Evolutionary conservation across 331 rosid species (phyloP).

Genomic region (Acacia pycnantha): DNA sequence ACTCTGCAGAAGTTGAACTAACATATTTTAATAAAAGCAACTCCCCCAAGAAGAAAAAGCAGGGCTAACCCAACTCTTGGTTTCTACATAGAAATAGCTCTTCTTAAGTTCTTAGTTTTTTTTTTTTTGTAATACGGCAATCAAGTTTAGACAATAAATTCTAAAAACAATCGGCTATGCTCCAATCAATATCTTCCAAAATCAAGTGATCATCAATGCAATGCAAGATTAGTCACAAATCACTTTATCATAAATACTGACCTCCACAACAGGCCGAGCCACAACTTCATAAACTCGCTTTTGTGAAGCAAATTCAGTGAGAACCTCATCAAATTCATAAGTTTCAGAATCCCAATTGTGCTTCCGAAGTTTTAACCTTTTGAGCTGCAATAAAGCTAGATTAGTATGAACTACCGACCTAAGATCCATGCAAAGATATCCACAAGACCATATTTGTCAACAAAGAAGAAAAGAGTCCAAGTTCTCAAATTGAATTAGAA

Average conservation of each 20-base stretch:
- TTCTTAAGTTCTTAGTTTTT: background rate
- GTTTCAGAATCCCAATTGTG: conserved; percentile 99
- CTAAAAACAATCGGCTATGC: conserved; percentile 12
- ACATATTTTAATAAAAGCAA: conserved; percentile 28
- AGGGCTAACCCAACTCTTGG: background rate
- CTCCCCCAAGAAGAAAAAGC: conserved; percentile 24
- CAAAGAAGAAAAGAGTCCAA: background rate
- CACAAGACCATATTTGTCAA: conserved; percentile 1
- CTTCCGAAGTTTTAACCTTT: conserved; percentile 92
- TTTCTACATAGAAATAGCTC: conserved; percentile 5
- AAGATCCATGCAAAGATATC: background rate
- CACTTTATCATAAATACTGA: conserved; percentile 30
- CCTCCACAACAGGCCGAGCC: conserved; percentile 99
- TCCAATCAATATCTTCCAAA: conserved; percentile 9
- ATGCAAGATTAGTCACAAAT: conserved; percentile 10
- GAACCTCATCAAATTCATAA: conserved; percentile 94
- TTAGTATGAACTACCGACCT: conserved; percentile 2
- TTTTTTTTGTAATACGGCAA: background rate
- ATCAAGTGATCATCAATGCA: background rate
- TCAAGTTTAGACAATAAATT: conserved; percentile 4
- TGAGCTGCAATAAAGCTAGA: conserved; percentile 63
- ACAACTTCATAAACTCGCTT: conserved; percentile 97
- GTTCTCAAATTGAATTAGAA: conserved; percentile 1
- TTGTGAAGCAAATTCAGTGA: conserved; percentile 95
- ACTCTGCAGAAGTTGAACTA: conserved; percentile 59